These are phyloP conservation scores for Anisogramma anomala DNA, from an alignment of 2,329 filamentous ascomycete species.

Conservation along the genomic window DNA sequence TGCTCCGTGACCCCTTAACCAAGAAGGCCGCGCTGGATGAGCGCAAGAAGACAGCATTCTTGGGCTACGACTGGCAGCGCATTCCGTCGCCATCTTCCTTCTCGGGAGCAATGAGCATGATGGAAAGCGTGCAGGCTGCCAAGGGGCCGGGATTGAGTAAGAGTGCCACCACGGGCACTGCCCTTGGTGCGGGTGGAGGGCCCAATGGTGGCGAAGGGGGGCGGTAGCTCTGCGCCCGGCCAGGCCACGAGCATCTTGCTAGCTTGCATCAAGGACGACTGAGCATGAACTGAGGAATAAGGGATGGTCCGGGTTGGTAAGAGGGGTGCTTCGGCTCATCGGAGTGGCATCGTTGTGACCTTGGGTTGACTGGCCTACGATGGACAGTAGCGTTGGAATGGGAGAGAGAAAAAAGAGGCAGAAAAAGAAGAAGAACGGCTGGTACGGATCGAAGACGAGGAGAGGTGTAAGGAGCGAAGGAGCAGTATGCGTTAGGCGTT, in stretches of 20 bases:
- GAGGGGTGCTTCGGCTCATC: not conserved
- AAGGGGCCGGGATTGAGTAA: not conserved
- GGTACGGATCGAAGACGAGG: not conserved
- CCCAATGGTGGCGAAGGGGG: not conserved
- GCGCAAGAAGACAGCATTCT: slow-evolving; percentile 70
- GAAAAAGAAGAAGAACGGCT: not conserved
- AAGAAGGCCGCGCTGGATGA: slow-evolving; percentile 62
- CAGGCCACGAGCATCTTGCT: slow-evolving; percentile 10
- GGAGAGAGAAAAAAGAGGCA: not conserved
- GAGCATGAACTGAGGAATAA: slow-evolving; percentile 4
- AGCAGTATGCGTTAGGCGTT: slow-evolving; percentile 2
- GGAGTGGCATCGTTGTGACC: not conserved
- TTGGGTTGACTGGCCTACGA: not conserved
- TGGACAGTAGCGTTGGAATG: not conserved
- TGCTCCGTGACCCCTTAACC: slow-evolving; percentile 62
- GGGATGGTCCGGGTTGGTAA: not conserved
- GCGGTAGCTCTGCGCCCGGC: not conserved
- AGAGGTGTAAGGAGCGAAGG: not conserved
- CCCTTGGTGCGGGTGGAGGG: not conserved
- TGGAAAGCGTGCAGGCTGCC: not conserved
- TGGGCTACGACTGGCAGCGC: slow-evolving; percentile 77
- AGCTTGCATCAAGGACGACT: slow-evolving; percentile 13
- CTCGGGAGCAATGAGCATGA: not conserved
- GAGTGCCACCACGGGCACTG: not conserved
- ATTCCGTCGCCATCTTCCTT: slow-evolving; percentile 20